Evolutionary conservation across 768 basidiomycete genomes (phyloP).

Genomic region (Trametopsis cervina): DNA sequence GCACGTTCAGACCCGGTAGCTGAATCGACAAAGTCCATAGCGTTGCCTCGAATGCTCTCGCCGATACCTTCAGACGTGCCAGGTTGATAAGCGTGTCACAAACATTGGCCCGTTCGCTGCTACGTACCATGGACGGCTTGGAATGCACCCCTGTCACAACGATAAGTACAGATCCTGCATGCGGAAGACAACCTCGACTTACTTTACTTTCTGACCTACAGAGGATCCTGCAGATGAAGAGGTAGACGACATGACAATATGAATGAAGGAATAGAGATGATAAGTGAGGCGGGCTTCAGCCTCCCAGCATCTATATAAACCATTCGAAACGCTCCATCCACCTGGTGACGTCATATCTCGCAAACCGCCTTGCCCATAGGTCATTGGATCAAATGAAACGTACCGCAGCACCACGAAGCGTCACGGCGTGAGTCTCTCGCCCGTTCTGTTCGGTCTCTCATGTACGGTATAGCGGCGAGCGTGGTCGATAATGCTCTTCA

Average conservation of each 20-base stretch:
- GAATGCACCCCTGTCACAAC: conserved; percentile 8
- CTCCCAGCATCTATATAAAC: too few relatives aligned
- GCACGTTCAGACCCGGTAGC: conserved; percentile 7
- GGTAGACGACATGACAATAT: neutral
- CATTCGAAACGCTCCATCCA: too few relatives aligned
- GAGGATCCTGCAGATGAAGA: conserved; percentile 1
- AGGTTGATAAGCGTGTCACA: neutral
- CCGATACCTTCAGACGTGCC: conserved; percentile 5
- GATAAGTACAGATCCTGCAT: neutral
- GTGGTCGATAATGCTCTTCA: too few relatives aligned
- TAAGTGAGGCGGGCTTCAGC: neutral
- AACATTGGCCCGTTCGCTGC: neutral
- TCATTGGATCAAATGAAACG: too few relatives aligned
- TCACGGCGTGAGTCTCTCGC: too few relatives aligned
- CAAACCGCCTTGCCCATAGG: too few relatives aligned
- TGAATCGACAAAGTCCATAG: conserved; percentile 14
- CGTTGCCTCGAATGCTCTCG: conserved; percentile 13
- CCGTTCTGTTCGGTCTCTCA: too few relatives aligned
- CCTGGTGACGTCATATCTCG: too few relatives aligned
- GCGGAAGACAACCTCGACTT: neutral
- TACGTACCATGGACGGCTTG: conserved; percentile 9
- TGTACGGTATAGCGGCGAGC: too few relatives aligned
- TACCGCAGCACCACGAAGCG: too few relatives aligned
- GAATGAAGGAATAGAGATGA: too few relatives aligned
- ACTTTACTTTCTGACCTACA: conserved; percentile 13